Evolutionary conservation across 208 protist species (phyloP), one percentile per base, ranked within the genome.

Genomic region (Trypanosomatidae sp.): DNA sequence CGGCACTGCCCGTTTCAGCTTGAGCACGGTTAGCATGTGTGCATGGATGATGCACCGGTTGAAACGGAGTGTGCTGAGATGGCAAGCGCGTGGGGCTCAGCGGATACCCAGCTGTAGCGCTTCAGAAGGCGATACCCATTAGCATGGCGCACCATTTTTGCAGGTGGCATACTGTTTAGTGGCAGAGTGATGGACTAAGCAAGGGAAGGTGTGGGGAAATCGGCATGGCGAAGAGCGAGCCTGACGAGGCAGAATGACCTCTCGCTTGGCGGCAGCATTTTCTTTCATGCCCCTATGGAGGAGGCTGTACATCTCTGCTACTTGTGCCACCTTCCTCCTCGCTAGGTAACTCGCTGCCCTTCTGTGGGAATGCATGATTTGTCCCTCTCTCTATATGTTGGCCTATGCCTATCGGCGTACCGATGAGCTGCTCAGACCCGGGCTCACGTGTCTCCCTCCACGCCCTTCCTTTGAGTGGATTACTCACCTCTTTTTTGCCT

Each of bases 1-100:
- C 69, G 74, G 60, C 64, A 80, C 75, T 71, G 69, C 64, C 71
- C 56, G 19, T 80, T 74, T 36, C 75, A 74, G 46, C 52, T 69
- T 0, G 69, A 71, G 62, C 71, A 71, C 30, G 70, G 64, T 19
- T 66, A 67, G 15, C 62, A 72, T 36, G 55, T 55, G 5, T 53
- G 69, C 52, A 71, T 47, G 5, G 55, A 71, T 8, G 75, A 74
- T 60, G 64, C 55, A 10, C 64, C 69, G 62, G 52, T 30, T 19
- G 66, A 22, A 19, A 30, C 41, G 25, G 10, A 3, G 28, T 28
- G 22, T 22, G 19, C 39, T 12, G 3, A 28, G 3, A 13, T 62
- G 10, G 30, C 56, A n/a, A 10, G 10, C 8, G 53, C 12, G 25
- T 59, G 7, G 53, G 28, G 13, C n/a, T 33, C 53, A 59, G n/a